Percentiles rank a stretch among this genome's conserved stretches.
These are phyloP conservation scores for Salix exigua DNA, from an alignment of 345 rosid species.

Conservation along the genomic window DNA sequence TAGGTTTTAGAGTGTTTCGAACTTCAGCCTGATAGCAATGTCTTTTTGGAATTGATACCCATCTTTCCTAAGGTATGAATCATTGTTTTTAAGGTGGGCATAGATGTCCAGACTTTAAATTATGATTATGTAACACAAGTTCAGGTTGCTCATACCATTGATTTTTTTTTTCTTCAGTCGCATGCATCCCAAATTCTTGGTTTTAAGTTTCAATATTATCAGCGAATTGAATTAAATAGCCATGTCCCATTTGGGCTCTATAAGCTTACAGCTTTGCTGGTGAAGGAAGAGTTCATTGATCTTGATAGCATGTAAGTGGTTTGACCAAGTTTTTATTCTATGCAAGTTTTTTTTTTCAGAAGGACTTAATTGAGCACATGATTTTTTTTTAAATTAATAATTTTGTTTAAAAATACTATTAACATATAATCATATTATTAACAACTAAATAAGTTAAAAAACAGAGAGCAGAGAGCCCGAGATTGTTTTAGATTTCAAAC, in stretches of 20 bases:
- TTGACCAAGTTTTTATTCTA: not conserved
- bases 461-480: too few relatives aligned
- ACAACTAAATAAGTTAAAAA: too few relatives aligned
- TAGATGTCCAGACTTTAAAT: not conserved
- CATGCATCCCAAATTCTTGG: constrained; percentile 99
- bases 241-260: constrained; percentile 86
- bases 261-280: constrained; percentile 87
- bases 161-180: constrained; percentile 60
- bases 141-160: constrained; percentile 13
- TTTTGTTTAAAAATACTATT: not conserved
- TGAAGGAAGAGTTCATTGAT: constrained; percentile 84
- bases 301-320: constrained; percentile 88
- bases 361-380: not conserved
- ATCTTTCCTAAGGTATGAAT: constrained; percentile 83
- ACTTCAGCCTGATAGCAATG: constrained; percentile 66
- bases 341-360: too few relatives aligned
- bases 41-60: constrained; percentile 83
- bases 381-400: not conserved
- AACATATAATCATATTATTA: too few relatives aligned
- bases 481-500: too few relatives aligned
- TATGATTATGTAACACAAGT: not conserved
- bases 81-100: constrained; percentile 6
- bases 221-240: constrained; percentile 72
- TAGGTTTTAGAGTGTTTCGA: constrained; percentile 97
- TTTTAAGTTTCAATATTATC: constrained; percentile 95